Conservation (phyloP, 805 yeast species). For the Ogataea trehalophila region DNA sequence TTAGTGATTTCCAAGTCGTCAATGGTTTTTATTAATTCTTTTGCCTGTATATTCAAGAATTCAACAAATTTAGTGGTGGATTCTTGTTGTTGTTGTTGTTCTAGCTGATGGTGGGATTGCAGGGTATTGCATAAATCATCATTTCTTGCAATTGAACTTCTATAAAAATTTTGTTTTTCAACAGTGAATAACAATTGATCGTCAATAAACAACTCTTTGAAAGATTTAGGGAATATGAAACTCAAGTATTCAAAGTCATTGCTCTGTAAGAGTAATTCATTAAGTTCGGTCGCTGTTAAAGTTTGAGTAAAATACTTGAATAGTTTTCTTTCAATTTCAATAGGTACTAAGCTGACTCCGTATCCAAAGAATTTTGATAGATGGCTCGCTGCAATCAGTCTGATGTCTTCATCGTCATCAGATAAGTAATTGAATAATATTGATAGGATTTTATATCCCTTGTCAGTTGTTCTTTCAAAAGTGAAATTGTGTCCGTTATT, state of each 20-base stretch:
- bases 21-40: slow-evolving; percentile 3
- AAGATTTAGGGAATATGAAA: slow-evolving; percentile 1
- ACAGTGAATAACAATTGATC: slow-evolving; percentile 47
- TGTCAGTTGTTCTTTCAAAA: too few species aligned
- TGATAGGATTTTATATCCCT: slow-evolving; percentile 7
- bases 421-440: slow-evolving; percentile 35
- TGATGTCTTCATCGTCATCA: slow-evolving; percentile 66
- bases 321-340: slow-evolving; percentile 28
- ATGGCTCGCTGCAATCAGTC: slow-evolving; percentile 42
- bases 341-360: slow-evolving; percentile 26
- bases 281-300: neutral
- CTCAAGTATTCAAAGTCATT: slow-evolving; percentile 6
- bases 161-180: slow-evolving; percentile 66
- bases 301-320: slow-evolving; percentile 5
- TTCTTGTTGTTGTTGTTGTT: slow-evolving; percentile 5
- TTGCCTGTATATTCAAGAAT: neutral
- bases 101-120: neutral
- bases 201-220: slow-evolving; percentile 15
- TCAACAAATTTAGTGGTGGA: neutral
- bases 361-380: slow-evolving; percentile 31
- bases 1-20: neutral
- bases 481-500: too few species aligned
- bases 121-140: slow-evolving; percentile 2
- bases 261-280: slow-evolving; percentile 2
- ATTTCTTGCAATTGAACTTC: slow-evolving; percentile 35